These are phyloP conservation scores for Phytophthora sp. DNA, from an alignment of 352 stramenopile genomes.

Conservation along the genomic window DNA sequence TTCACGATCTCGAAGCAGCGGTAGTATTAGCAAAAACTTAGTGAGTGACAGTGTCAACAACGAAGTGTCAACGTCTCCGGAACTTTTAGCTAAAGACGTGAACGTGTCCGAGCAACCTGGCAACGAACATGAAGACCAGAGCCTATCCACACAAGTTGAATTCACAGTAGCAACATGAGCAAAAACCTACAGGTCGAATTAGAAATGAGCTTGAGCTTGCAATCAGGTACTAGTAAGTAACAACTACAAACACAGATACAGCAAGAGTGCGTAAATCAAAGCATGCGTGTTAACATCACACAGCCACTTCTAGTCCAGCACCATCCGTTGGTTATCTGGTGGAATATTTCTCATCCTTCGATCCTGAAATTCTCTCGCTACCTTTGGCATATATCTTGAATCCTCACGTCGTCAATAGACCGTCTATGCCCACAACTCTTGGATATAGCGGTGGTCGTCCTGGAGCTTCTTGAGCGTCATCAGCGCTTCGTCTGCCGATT, in stretches of 20 bases:
- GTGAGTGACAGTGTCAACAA: conserved; percentile 21
- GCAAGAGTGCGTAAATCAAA: conserved; percentile 29
- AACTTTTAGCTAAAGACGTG: conserved; percentile 13
- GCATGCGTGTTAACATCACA: conserved; percentile 28
- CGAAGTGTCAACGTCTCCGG: conserved; percentile 2
- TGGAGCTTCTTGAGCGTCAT: conserved; percentile 91
- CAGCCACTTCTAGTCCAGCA: conserved; percentile 35
- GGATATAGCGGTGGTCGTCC: conserved; percentile 91
- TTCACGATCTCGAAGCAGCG: conserved; percentile 28
- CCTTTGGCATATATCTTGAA: conserved; percentile 2
- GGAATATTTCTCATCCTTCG: conserved; percentile 7
- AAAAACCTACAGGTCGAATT: no score
- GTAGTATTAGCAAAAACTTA: conserved; percentile 14
- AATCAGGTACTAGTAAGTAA: no score
- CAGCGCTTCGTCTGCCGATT: conserved; percentile 64
- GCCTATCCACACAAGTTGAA: no score
- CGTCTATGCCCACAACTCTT: conserved; percentile 94
- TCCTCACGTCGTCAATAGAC: conserved; percentile 8
- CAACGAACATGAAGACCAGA: conserved; percentile 22
- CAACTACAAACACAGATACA: conserved; percentile 9
- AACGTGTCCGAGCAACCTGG: conserved; percentile 12
- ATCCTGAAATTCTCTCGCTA: conserved; percentile 5
- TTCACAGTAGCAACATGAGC: no score
- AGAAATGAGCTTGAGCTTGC: no score
- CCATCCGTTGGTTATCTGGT: conserved; percentile 1